phyloP scores from a whole-genome alignment of 2,329 filamentous ascomycete genomes.

The Dactylellina haptotyla region DNA sequence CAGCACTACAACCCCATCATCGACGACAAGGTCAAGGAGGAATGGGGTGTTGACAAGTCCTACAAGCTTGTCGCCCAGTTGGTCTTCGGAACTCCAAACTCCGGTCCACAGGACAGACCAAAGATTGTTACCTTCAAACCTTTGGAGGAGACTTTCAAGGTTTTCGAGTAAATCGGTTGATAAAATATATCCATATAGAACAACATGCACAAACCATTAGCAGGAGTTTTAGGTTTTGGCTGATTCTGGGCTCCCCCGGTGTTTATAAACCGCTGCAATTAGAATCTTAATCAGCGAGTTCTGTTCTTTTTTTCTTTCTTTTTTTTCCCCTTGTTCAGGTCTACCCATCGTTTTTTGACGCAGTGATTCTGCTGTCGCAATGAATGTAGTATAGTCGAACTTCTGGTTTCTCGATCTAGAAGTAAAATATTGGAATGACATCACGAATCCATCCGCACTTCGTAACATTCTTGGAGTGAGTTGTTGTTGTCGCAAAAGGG shows the following conservation, averaged over 20 bases:
- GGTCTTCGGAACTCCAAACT: constrained; percentile 77
- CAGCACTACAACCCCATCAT: constrained; percentile 94
- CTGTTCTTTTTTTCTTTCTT: no score
- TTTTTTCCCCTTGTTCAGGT: no score
- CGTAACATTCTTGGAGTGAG: no score
- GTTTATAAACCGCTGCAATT: no score
- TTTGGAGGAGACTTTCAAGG: constrained; percentile 64
- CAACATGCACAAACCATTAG: constrained; percentile 1
- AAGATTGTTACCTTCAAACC: constrained; percentile 65
- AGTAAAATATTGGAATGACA: no score
- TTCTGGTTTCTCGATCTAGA: no score
- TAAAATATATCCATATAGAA: constrained; percentile 5
- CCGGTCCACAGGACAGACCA: constrained; percentile 69
- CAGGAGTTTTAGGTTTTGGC: background rate
- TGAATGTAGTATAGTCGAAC: no score
- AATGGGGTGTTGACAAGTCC: constrained; percentile 75
- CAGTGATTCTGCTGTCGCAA: no score
- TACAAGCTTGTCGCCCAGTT: constrained; percentile 86
- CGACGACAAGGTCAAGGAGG: constrained; percentile 74
- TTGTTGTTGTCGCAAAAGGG: no score
- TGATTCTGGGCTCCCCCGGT: background rate
- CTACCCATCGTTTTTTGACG: no score
- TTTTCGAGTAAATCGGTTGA: constrained; percentile 34
- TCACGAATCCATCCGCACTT: background rate
- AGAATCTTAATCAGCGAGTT: background rate